Evolutionary conservation across 2,329 filamentous ascomycete species (phyloP).

Genomic region (Colletotrichum sp.): DNA sequence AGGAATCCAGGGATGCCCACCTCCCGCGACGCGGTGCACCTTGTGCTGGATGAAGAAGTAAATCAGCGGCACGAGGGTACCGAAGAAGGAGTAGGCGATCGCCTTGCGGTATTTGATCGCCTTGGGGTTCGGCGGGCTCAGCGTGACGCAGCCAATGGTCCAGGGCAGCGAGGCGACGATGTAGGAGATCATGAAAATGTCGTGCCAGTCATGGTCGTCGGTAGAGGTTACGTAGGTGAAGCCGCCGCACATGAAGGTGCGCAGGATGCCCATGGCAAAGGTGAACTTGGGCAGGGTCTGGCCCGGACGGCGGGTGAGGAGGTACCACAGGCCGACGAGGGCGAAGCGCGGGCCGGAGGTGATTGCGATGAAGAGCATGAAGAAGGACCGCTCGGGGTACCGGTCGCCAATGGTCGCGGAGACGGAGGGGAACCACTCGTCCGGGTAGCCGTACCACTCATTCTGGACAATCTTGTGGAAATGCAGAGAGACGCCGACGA

Average conservation of each 20-base stretch:
- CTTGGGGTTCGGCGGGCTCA: conserved; percentile 83
- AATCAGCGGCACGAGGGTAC: conserved; percentile 84
- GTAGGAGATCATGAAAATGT: conserved; percentile 99
- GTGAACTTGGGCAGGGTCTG: conserved; percentile 81
- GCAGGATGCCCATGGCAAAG: conserved; percentile 79
- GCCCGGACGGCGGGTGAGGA: conserved; percentile 80
- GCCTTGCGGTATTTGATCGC: conserved; percentile 91
- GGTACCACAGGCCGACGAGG: conserved; percentile 89
- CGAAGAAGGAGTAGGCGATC: conserved; percentile 84
- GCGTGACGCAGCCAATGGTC: conserved; percentile 87
- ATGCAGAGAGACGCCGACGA: conserved; percentile 82
- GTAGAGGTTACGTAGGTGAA: conserved; percentile 99
- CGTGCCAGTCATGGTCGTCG: conserved; percentile 98
- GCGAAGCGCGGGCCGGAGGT: conserved; percentile 93
- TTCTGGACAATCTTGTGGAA: conserved; percentile 98
- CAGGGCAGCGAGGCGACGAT: conserved; percentile 92
- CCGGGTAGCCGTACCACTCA: conserved; percentile 90
- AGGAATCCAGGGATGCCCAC: conserved; percentile 55
- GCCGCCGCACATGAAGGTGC: conserved; percentile 92
- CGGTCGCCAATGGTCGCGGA: conserved; percentile 97
- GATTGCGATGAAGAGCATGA: conserved; percentile 96
- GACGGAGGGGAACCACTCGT: conserved; percentile 97
- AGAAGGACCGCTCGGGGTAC: conserved; percentile 95
- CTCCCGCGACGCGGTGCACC: conserved; percentile 90
- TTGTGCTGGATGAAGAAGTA: conserved; percentile 99